A percentile compares a stretch with the other conserved stretches of the same genome.
phyloP scores from a whole-genome alignment of 1,284 basidiomycete species.

The Trichosporon ovoides region DNA sequence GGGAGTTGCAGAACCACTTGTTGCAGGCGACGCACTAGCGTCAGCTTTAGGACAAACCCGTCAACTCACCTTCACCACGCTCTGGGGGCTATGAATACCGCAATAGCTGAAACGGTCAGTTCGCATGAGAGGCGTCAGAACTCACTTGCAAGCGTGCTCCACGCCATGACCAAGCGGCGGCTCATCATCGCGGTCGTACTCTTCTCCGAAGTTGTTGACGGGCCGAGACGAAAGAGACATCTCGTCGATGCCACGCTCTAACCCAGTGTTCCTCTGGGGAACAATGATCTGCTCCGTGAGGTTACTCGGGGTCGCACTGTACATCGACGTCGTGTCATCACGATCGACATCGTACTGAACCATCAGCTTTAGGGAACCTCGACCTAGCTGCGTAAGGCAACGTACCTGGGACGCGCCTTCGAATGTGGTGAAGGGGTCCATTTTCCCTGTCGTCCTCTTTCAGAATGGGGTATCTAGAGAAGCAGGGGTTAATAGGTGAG shows the following conservation, averaged over 20 bases:
- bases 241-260: slow-evolving; percentile 21
- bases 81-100: slow-evolving; percentile 95
- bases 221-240: slow-evolving; percentile 20
- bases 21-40: slow-evolving; percentile 75
- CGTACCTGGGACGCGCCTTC: slow-evolving; percentile 54
- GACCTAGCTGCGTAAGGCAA: neutral
- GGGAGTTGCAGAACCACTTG: slow-evolving; percentile 99
- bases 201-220: slow-evolving; percentile 31
- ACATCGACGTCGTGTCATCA: slow-evolving; percentile 69
- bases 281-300: slow-evolving; percentile 35
- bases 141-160: slow-evolving; percentile 91
- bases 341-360: slow-evolving; percentile 61
- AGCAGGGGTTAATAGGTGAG: too few species aligned
- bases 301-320: slow-evolving; percentile 51
- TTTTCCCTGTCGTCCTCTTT: slow-evolving; percentile 32
- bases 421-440: slow-evolving; percentile 84
- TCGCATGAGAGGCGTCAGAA: neutral
- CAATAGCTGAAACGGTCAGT: slow-evolving; percentile 67
- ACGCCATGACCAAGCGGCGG: slow-evolving; percentile 71
- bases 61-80: slow-evolving; percentile 71
- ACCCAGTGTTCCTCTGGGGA: slow-evolving; percentile 9
- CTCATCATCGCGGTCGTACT: slow-evolving; percentile 75
- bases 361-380: neutral
- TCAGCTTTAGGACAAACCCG: neutral
- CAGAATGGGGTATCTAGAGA: slow-evolving; percentile 2